phyloP scores from a whole-genome alignment of 2,329 filamentous ascomycete genomes.

The Aspergillus ochraceus region DNA sequence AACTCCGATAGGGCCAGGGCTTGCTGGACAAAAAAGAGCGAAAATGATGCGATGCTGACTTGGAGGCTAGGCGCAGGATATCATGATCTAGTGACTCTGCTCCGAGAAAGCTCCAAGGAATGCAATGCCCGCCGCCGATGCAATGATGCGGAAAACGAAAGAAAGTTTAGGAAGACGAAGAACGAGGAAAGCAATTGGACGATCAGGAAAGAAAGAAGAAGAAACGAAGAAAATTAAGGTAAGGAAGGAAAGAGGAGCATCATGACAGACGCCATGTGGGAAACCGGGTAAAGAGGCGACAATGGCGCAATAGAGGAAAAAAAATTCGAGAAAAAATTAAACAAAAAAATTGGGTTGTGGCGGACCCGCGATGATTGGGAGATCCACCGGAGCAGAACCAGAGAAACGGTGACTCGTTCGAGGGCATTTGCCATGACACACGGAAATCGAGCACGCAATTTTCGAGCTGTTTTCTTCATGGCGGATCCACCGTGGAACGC shows the following conservation, averaged over 20 bases:
- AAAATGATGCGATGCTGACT: slow-evolving; percentile 5
- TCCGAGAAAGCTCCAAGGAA: background rate
- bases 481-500: background rate
- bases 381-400: background rate
- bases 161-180: background rate
- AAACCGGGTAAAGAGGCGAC: background rate
- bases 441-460: slow-evolving; percentile 31
- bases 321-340: background rate
- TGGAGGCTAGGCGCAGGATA: background rate
- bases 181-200: background rate
- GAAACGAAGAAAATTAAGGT: background rate
- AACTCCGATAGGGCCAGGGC: background rate
- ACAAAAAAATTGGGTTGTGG: background rate
- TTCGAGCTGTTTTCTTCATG: background rate
- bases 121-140: background rate
- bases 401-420: slow-evolving; percentile 1
- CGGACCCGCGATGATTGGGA: slow-evolving; percentile 5
- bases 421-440: slow-evolving; percentile 22
- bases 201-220: background rate
- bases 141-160: background rate
- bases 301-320: background rate
- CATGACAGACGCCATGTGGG: background rate
- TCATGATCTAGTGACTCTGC: background rate
- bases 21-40: background rate
- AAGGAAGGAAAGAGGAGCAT: background rate